Percentiles rank a stretch among this genome's conserved stretches.
phyloP scores from a whole-genome alignment of 768 basidiomycete genomes.

The Tephrocybe sp. region DNA sequence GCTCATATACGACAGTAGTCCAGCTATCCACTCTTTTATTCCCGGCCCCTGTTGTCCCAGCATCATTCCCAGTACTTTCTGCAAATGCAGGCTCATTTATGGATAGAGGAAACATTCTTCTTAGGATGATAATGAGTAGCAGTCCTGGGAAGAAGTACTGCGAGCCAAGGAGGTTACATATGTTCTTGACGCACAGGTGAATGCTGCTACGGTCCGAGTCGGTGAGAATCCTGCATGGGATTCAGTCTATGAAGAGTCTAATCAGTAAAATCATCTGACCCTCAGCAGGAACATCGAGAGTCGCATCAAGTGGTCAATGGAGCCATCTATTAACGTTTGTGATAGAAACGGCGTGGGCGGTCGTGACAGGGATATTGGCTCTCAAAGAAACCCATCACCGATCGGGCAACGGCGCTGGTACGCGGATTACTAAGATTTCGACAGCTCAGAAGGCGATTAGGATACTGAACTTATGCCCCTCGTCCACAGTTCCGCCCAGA shows the following conservation, averaged over 20 bases:
- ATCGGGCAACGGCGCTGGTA: conserved; percentile 51
- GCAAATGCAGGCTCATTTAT: conserved; percentile 39
- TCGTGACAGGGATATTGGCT: conserved; percentile 59
- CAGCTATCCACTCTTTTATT: conserved; percentile 5
- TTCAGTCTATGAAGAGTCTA: conserved; percentile 43
- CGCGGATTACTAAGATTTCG: conserved; percentile 73
- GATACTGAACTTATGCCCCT: conserved; percentile 73
- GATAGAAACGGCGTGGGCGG: conserved; percentile 78
- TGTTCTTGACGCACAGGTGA: conserved; percentile 84
- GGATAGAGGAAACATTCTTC: conserved; percentile 42
- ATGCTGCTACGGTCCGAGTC: conserved; percentile 61
- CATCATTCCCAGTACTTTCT: conserved; percentile 31
- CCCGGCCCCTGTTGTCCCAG: conserved; percentile 35
- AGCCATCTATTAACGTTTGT: conserved; percentile 77
- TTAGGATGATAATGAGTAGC: conserved; percentile 49
- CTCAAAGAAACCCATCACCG: conserved; percentile 45
- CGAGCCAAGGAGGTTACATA: conserved; percentile 35
- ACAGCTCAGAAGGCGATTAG: conserved; percentile 84
- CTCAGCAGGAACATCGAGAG: conserved; percentile 55
- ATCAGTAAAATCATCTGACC: no score
- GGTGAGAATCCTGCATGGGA: conserved; percentile 76
- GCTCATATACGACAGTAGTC: background rate
- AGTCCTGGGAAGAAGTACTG: background rate
- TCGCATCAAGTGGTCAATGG: conserved; percentile 58
- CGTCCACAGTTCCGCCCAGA: conserved; percentile 42